A percentile compares a stretch with the other conserved stretches of the same genome.
Conservation (phyloP, 305 asterid species). For the Fraxinus xanthoxyloides region DNA sequence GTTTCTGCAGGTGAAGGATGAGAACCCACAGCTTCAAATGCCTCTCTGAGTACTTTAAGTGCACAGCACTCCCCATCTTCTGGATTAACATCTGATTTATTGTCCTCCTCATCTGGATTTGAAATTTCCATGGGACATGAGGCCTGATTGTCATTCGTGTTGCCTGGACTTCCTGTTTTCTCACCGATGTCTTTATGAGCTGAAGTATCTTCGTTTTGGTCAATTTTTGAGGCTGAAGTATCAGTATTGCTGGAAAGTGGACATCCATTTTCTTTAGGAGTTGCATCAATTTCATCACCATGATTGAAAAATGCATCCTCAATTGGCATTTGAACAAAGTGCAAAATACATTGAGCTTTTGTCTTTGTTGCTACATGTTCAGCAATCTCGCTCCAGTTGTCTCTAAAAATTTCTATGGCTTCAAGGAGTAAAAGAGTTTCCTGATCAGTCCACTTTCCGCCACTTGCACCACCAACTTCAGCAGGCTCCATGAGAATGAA, state of each 20-base stretch:
- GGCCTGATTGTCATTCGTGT: slow-evolving; percentile 44
- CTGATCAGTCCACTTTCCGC: slow-evolving; percentile 99
- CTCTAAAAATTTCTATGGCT: slow-evolving; percentile 88
- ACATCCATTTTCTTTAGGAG: slow-evolving; percentile 46
- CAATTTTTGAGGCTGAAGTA: slow-evolving; percentile 34
- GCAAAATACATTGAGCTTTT: slow-evolving; percentile 92
- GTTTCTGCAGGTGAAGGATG: slow-evolving; percentile 60
- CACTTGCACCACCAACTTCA: slow-evolving; percentile 86
- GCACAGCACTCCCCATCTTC: slow-evolving; percentile 55
- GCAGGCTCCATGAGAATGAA: slow-evolving; percentile 99
- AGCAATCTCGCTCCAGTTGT: slow-evolving; percentile 98
- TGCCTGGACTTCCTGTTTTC: slow-evolving; percentile 45
- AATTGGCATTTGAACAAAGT: slow-evolving; percentile 93
- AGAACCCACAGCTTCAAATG: slow-evolving; percentile 82
- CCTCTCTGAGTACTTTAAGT: slow-evolving; percentile 77
- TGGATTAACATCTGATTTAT: slow-evolving; percentile 33
- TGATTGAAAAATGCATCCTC: slow-evolving; percentile 72
- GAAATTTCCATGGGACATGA: slow-evolving; percentile 58
- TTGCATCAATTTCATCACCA: slow-evolving; percentile 41
- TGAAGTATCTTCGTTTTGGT: slow-evolving; percentile 29
- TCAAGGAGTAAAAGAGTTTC: slow-evolving; percentile 96
- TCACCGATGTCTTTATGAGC: slow-evolving; percentile 46
- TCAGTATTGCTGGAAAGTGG: slow-evolving; percentile 39
- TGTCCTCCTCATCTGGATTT: slow-evolving; percentile 51
- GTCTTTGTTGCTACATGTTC: slow-evolving; percentile 99